Evolutionary conservation across 768 basidiomycete species (phyloP).

Genomic region (Lentinula aciculospora): DNA sequence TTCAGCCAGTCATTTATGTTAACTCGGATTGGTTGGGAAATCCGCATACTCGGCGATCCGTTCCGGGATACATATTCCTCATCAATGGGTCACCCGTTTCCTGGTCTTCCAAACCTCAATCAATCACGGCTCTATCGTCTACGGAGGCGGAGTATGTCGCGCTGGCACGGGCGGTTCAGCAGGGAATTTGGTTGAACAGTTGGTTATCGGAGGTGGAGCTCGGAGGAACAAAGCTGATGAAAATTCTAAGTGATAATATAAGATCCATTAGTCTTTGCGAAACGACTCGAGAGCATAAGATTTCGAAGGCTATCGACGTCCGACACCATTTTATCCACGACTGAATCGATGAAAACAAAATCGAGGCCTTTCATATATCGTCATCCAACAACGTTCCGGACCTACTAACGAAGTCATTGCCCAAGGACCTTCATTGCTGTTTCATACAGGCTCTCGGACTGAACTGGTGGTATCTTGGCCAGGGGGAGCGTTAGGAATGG

Average conservation of each 20-base stretch:
- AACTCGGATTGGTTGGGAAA: background rate
- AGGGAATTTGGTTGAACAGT: constrained; percentile 25
- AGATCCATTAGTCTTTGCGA: background rate
- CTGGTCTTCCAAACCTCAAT: constrained; percentile 26
- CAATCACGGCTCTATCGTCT: constrained; percentile 14
- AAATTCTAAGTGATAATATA: background rate
- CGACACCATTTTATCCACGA: background rate
- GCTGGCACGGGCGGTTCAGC: constrained; percentile 18
- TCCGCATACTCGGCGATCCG: constrained; percentile 13
- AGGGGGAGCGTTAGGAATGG: background rate
- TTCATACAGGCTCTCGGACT: background rate
- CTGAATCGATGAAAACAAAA: background rate
- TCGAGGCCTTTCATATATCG: background rate
- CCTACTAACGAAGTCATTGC: background rate
- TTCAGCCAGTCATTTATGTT: background rate
- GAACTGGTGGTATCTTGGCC: background rate
- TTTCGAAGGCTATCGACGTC: background rate
- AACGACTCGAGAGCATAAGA: background rate
- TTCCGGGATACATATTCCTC: constrained; percentile 23
- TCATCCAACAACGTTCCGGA: background rate
- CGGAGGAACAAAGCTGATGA: background rate
- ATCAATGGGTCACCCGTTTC: constrained; percentile 20
- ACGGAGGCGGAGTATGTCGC: constrained; percentile 26
- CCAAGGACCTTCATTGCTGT: background rate
- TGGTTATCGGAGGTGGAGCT: constrained; percentile 20